A percentile compares a stretch with the other conserved stretches of the same genome.
phyloP scores from a whole-genome alignment of 1,284 basidiomycete genomes.

The Fomes fomentarius region DNA sequence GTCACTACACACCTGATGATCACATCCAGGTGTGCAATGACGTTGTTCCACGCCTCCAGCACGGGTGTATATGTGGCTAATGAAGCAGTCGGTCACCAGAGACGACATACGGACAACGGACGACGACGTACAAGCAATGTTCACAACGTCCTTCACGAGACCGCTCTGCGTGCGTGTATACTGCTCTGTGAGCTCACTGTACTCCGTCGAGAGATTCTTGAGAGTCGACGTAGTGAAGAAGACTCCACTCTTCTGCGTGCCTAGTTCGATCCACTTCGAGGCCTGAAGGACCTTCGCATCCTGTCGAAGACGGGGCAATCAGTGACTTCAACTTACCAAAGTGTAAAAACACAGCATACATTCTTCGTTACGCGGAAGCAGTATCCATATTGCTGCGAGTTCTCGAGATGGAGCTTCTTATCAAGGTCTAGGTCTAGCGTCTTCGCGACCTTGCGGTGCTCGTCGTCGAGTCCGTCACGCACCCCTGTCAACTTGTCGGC shows the following conservation, averaged over 20 bases:
- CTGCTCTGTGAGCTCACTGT: slow-evolving; percentile 67
- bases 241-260: slow-evolving; percentile 86
- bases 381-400: slow-evolving; percentile 89
- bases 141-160: slow-evolving; percentile 93
- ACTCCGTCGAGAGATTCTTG: slow-evolving; percentile 77
- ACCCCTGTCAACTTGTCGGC: slow-evolving; percentile 66
- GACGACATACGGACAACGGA: background rate
- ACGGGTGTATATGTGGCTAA: slow-evolving; percentile 90
- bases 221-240: slow-evolving; percentile 90
- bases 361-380: slow-evolving; percentile 93
- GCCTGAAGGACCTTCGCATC: slow-evolving; percentile 80
- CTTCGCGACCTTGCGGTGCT: slow-evolving; percentile 75
- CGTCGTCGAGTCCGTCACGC: slow-evolving; percentile 83
- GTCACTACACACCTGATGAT: slow-evolving; percentile 68
- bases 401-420: slow-evolving; percentile 97
- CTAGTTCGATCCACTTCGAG: slow-evolving; percentile 83
- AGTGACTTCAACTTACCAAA: background rate
- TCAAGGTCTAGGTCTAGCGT: slow-evolving; percentile 88
- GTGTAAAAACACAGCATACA: slow-evolving; percentile 36
- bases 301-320: slow-evolving; percentile 42
- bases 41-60: slow-evolving; percentile 85
- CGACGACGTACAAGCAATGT: slow-evolving; percentile 77
- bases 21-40: slow-evolving; percentile 92
- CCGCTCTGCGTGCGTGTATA: slow-evolving; percentile 82
- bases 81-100: background rate